These are phyloP conservation scores for Setomelanomma holmii DNA, from an alignment of 2,329 filamentous ascomycete species.

Conservation along the genomic window DNA sequence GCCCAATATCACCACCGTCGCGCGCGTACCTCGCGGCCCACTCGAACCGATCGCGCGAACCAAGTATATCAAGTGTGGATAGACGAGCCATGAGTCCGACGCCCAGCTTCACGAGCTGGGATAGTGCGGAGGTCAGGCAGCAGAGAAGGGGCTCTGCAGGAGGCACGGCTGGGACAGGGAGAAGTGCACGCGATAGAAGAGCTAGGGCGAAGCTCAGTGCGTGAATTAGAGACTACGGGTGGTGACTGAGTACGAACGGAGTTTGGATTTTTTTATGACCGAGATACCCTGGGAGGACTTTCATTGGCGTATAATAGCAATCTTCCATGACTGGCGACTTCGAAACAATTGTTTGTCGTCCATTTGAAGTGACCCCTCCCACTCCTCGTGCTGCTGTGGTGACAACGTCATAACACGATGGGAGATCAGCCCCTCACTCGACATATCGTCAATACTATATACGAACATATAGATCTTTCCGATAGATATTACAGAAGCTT, in stretches of 20 bases:
- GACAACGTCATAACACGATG: too few species aligned
- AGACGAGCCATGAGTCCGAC: conserved; percentile 12
- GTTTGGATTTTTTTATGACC: background rate
- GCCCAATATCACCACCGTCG: conserved; percentile 18
- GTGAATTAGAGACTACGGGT: background rate
- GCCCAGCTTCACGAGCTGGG: conserved; percentile 8
- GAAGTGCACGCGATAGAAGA: conserved; percentile 34
- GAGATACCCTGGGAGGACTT: conserved; percentile 2
- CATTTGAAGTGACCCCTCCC: too few species aligned
- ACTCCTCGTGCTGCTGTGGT: too few species aligned
- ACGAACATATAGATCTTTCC: too few species aligned
- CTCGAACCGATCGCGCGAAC: conserved; percentile 14
- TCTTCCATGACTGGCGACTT: too few species aligned
- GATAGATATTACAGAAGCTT: background rate
- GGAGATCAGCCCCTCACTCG: too few species aligned
- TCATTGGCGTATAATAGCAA: too few species aligned
- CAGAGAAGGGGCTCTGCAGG: background rate
- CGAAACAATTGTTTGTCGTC: too few species aligned
- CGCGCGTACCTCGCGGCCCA: conserved; percentile 13
- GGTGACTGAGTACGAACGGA: background rate
- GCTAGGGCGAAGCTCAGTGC: conserved; percentile 20
- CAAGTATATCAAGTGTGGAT: conserved; percentile 14
- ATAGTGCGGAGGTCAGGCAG: conserved; percentile 3
- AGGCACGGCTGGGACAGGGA: conserved; percentile 24
- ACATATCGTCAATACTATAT: too few species aligned